Conservation (phyloP, 257 asterid species). For the Cordia subcordata region DNA sequence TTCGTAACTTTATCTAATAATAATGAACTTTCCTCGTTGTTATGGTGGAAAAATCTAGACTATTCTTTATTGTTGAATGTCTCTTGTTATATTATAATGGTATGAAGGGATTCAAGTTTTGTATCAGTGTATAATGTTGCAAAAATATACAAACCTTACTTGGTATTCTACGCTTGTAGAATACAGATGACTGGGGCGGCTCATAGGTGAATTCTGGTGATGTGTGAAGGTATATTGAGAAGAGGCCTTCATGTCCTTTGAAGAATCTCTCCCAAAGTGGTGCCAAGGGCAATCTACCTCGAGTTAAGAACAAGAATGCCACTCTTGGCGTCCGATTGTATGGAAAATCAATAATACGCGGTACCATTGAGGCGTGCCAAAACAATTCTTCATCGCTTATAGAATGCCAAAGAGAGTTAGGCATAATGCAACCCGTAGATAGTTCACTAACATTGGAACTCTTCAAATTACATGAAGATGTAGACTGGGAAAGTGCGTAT, state of each 20-base stretch:
- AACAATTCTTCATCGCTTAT: conserved; percentile 56
- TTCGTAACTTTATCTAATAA: too few species aligned
- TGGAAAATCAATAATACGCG: conserved; percentile 37
- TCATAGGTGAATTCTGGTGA: conserved; percentile 39
- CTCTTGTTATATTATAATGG: too few species aligned
- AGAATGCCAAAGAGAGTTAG: conserved; percentile 33
- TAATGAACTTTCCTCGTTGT: too few species aligned
- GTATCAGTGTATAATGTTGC: too few species aligned
- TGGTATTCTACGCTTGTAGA: conserved; percentile 63
- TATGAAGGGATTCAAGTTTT: too few species aligned
- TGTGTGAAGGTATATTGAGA: conserved; percentile 66
- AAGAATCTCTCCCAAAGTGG: conserved; percentile 84
- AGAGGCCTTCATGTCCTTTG: conserved; percentile 53
- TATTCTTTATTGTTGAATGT: too few species aligned
- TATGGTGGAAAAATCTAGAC: too few species aligned
- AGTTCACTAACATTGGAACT: conserved; percentile 2
- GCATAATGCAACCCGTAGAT: conserved; percentile 24
- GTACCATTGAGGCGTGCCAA: conserved; percentile 72
- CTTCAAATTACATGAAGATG: conserved; percentile 18
- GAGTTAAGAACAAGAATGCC: conserved; percentile 71
- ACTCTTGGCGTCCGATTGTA: conserved; percentile 45
- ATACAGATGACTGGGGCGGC: conserved; percentile 51
- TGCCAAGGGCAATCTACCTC: conserved; percentile 49
- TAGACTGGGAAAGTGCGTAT: conserved; percentile 31
- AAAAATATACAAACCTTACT: conserved; percentile 42